A percentile compares a stretch with the other conserved stretches of the same genome.
phyloP scores from a whole-genome alignment of 2,329 filamentous ascomycete species.

The Hypoxylon sp. region DNA sequence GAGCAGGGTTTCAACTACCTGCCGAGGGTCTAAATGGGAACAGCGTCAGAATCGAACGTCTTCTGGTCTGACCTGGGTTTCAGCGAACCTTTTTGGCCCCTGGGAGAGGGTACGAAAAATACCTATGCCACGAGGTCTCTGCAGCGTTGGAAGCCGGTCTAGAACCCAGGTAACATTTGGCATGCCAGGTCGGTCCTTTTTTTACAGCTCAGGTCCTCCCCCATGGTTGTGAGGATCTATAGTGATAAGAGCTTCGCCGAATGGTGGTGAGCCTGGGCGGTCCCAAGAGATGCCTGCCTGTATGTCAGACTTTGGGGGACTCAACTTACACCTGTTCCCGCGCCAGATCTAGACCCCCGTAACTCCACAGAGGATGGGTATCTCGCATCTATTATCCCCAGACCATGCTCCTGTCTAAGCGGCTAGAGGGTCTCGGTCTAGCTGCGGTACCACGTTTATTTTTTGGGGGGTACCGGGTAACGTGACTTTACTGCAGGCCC shows the following conservation, averaged over 20 bases:
- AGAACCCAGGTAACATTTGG: constrained; percentile 29
- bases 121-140: constrained; percentile 26
- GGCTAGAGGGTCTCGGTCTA: constrained; percentile 17
- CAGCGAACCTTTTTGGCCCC: constrained; percentile 31
- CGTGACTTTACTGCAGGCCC: constrained; percentile 31
- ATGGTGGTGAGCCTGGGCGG: constrained; percentile 15
- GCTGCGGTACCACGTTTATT: constrained; percentile 25
- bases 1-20: constrained; percentile 23
- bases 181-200: constrained; percentile 35
- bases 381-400: constrained; percentile 32
- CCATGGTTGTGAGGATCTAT: constrained; percentile 16
- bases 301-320: constrained; percentile 29
- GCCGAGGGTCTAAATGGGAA: constrained; percentile 26
- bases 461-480: constrained; percentile 26
- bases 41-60: constrained; percentile 35
- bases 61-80: constrained; percentile 34
- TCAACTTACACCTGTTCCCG: constrained; percentile 22
- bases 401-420: constrained; percentile 9
- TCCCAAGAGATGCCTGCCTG: constrained; percentile 22
- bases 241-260: constrained; percentile 27
- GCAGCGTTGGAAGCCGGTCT: constrained; percentile 30
- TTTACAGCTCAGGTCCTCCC: constrained; percentile 25
- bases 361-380: constrained; percentile 32
- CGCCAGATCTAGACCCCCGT: constrained; percentile 33
- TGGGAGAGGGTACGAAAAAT: constrained; percentile 14